These are phyloP conservation scores for Breviolum minutum DNA, from an alignment of 73 alveolate genomes.

Conservation along the genomic window DNA sequence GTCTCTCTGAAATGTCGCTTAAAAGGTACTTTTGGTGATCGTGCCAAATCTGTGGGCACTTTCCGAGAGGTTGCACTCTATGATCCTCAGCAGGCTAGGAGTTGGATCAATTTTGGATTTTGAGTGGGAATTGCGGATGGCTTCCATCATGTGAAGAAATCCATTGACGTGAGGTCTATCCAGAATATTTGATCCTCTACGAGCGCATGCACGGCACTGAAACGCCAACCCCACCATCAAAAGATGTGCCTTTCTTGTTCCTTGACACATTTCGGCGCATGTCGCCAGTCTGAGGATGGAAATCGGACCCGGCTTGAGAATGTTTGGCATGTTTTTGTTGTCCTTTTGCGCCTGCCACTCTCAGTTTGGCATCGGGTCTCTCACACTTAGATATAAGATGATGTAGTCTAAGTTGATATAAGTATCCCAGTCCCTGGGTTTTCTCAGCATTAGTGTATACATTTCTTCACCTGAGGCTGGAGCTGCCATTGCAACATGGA, in stretches of 20 bases:
- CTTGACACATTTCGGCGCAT: not conserved
- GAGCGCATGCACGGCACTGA: conserved; percentile 34
- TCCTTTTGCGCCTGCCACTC: too few relatives aligned
- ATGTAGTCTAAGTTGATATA: too few relatives aligned
- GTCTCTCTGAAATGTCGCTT: not conserved
- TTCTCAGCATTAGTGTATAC: too few relatives aligned
- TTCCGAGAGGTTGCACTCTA: conserved; percentile 47
- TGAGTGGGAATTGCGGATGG: not conserved
- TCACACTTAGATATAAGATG: too few relatives aligned
- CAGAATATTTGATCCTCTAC: conserved; percentile 47
- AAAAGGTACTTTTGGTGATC: conserved; percentile 49
- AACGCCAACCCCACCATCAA: not conserved
- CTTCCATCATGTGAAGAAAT: not conserved
- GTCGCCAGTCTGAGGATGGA: not conserved
- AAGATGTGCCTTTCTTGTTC: conserved; percentile 38
- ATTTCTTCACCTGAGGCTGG: not conserved
- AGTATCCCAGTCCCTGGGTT: too few relatives aligned
- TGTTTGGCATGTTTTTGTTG: not conserved
- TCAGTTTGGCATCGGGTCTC: too few relatives aligned
- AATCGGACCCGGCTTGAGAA: not conserved
- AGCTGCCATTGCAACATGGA: conserved; percentile 8
- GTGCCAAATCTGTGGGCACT: conserved; percentile 62
- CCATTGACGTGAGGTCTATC: not conserved
- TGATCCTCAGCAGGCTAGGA: conserved; percentile 8
- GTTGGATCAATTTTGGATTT: too few relatives aligned